Conservation (phyloP, 228 moss, liverwort and hornwort species). For the Sphagnum fallax region DNA sequence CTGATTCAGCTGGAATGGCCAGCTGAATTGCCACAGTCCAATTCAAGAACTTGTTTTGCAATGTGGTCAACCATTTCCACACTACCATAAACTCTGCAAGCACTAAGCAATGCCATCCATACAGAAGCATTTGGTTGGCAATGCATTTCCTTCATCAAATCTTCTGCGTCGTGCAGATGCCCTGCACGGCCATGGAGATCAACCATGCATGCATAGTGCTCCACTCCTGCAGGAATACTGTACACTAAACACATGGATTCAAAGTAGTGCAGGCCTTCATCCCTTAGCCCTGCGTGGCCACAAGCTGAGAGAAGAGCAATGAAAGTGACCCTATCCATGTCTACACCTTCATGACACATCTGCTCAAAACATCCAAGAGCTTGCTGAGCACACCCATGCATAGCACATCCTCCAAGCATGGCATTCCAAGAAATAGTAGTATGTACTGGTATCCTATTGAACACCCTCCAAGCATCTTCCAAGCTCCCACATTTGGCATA, state of each 20-base stretch:
- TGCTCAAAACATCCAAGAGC: constrained; percentile 19
- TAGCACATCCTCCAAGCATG: constrained; percentile 42
- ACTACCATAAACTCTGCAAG: constrained; percentile 2
- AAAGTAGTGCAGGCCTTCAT: constrained; percentile 22
- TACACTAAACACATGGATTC: constrained; percentile 20
- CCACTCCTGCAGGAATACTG: constrained; percentile 19
- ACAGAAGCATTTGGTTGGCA: neutral
- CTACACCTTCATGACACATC: constrained; percentile 12
- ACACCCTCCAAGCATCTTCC: constrained; percentile 26
- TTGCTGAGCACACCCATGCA: constrained; percentile 19
- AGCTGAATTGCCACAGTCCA: neutral
- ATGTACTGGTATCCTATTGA: constrained; percentile 20
- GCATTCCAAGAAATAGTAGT: constrained; percentile 34
- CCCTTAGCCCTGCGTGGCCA: constrained; percentile 31
- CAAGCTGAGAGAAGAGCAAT: constrained; percentile 49
- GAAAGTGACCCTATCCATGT: constrained; percentile 34
- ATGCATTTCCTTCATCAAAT: neutral
- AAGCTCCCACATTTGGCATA: constrained; percentile 31
- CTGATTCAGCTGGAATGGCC: neutral
- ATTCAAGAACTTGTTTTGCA: neutral
- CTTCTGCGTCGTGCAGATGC: neutral
- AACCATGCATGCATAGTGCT: constrained; percentile 41
- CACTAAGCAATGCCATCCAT: constrained; percentile 3
- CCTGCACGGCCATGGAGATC: constrained; percentile 1
- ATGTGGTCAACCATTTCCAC: neutral